Conservation (phyloP, 2,329 filamentous ascomycete genomes). For the Fusarium sp. region DNA sequence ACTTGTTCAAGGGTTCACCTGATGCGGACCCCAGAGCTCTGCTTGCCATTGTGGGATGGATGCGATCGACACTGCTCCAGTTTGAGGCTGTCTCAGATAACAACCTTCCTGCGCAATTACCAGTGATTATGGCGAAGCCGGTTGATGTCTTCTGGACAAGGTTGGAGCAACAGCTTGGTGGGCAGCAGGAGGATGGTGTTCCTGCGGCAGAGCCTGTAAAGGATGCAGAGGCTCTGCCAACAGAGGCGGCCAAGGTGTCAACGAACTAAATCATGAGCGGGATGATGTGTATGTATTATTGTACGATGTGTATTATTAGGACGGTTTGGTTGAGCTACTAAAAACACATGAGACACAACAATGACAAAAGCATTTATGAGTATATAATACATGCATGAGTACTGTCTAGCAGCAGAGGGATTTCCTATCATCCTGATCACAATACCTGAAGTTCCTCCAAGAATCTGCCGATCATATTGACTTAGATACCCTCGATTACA, state of each 20-base stretch:
- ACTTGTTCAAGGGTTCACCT: slow-evolving; percentile 80
- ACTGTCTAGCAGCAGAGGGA: background rate
- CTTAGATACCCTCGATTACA: slow-evolving; percentile 40
- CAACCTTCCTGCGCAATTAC: slow-evolving; percentile 47
- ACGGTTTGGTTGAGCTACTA: slow-evolving; percentile 1
- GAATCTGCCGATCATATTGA: background rate
- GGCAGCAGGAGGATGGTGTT: slow-evolving; percentile 43
- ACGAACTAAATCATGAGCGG: slow-evolving; percentile 26
- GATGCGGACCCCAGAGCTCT: slow-evolving; percentile 63
- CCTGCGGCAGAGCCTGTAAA: slow-evolving; percentile 33
- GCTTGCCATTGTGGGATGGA: slow-evolving; percentile 67
- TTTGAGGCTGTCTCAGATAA: slow-evolving; percentile 64
- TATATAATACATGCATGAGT: background rate
- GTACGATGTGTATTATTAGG: slow-evolving; percentile 1
- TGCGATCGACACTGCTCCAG: slow-evolving; percentile 59
- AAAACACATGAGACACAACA: slow-evolving; percentile 1
- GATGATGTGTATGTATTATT: slow-evolving; percentile 41
- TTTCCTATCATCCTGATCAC: background rate
- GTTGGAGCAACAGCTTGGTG: slow-evolving; percentile 54
- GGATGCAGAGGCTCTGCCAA: slow-evolving; percentile 18
- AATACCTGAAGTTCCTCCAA: background rate
- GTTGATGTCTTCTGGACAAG: slow-evolving; percentile 59
- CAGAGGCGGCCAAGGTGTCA: slow-evolving; percentile 35
- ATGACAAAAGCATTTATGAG: background rate
- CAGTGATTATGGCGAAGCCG: slow-evolving; percentile 51